A percentile compares a stretch with the other conserved stretches of the same genome.
phyloP scores from a whole-genome alignment of 768 basidiomycete genomes.

The Suillus americanus region DNA sequence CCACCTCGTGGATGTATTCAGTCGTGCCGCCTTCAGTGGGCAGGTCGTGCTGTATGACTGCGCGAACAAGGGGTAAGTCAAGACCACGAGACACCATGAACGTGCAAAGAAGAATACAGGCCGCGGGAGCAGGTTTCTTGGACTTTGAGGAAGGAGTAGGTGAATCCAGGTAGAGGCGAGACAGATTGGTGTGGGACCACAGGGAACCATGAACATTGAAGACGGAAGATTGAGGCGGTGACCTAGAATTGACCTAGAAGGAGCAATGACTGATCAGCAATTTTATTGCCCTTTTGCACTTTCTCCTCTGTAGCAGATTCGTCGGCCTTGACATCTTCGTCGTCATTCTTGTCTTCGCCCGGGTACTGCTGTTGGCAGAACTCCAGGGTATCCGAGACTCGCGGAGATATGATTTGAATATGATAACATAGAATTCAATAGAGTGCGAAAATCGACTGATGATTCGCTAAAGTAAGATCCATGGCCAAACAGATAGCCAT shows the following conservation, averaged over 20 bases:
- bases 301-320: conserved; percentile 29
- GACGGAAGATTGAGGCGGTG: conserved; percentile 79
- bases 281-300: conserved; percentile 13
- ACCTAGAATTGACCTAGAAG: no score
- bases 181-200: conserved; percentile 64
- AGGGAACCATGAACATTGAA: conserved; percentile 96
- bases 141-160: conserved; percentile 36
- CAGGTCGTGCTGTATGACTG: conserved; percentile 94
- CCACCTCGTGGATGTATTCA: conserved; percentile 96
- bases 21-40: conserved; percentile 96
- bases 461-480: no score
- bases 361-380: no score
- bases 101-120: conserved; percentile 88
- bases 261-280: conserved; percentile 70
- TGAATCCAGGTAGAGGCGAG: conserved; percentile 79
- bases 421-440: no score
- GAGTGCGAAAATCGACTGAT: no score
- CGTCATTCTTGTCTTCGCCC: conserved; percentile 14
- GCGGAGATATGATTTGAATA: no score
- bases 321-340: conserved; percentile 25
- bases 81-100: conserved; percentile 98
- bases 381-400: no score
- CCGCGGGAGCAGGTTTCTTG: conserved; percentile 32
- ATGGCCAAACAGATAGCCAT: no score
- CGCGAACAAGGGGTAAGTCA: conserved; percentile 90